Percentiles rank a stretch among this genome's conserved stretches.
These are phyloP conservation scores for Sporopachydermia cereana DNA, from an alignment of 1,139 yeast genomes.

Conservation along the genomic window DNA sequence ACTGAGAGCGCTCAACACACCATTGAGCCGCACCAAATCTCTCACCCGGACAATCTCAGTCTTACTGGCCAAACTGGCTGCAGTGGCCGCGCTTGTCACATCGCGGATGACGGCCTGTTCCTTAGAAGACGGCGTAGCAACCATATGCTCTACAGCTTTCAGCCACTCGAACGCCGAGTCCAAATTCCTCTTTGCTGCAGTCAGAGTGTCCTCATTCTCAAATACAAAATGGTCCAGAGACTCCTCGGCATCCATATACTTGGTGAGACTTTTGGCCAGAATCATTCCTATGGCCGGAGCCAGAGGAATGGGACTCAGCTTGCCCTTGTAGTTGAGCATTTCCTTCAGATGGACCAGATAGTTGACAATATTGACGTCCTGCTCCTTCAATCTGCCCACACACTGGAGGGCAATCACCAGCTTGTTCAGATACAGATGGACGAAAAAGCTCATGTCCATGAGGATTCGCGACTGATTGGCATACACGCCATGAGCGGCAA, in stretches of 20 bases:
- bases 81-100: neutral
- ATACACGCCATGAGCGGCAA: neutral
- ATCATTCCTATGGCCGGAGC: neutral
- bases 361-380: neutral
- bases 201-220: neutral
- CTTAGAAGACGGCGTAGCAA: neutral
- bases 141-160: neutral
- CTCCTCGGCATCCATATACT: neutral
- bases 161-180: neutral
- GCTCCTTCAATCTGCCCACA: neutral
- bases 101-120: neutral
- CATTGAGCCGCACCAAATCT: too few species aligned
- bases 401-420: constrained; percentile 3
- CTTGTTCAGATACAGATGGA: constrained; percentile 2
- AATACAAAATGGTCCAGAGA: neutral
- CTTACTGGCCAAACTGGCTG: neutral
- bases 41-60: neutral
- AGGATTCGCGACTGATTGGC: neutral
- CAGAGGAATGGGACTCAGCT: neutral
- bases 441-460: neutral
- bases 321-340: neutral
- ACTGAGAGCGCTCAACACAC: too few species aligned
- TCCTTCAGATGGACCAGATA: neutral
- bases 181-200: neutral
- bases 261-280: neutral